phyloP scores from a whole-genome alignment of 495 filamentous ascomycete genomes.

The Xylaria grammica region DNA sequence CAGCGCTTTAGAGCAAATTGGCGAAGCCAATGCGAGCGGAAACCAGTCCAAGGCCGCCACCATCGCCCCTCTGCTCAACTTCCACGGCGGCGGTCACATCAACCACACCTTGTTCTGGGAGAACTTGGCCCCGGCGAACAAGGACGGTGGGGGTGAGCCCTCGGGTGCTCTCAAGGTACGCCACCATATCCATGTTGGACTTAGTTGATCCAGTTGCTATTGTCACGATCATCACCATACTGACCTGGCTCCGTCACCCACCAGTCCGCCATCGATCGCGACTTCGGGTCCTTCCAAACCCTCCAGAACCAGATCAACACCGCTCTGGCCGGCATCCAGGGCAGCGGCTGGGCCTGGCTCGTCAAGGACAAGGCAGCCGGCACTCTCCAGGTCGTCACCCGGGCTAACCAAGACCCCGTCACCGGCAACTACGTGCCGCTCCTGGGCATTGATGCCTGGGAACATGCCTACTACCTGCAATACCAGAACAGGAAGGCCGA shows the following conservation, averaged over 20 bases:
- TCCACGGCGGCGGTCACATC: conserved; percentile 93
- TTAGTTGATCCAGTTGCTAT: no score
- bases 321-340: conserved; percentile 86
- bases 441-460: conserved; percentile 90
- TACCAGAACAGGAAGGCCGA: conserved; percentile 86
- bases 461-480: conserved; percentile 75
- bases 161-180: conserved; percentile 56
- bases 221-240: conserved; percentile 6
- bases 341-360: conserved; percentile 95
- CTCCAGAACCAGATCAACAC: conserved; percentile 86
- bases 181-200: background rate
- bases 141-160: conserved; percentile 75
- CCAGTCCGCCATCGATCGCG: conserved; percentile 67
- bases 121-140: conserved; percentile 81
- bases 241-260: background rate
- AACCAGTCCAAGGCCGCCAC: conserved; percentile 75
- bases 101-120: conserved; percentile 99
- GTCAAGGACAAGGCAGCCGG: conserved; percentile 90
- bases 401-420: conserved; percentile 84
- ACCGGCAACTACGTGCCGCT: conserved; percentile 76
- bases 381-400: conserved; percentile 76
- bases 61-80: conserved; percentile 88
- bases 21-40: conserved; percentile 59
- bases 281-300: conserved; percentile 75
- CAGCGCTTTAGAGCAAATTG: conserved; percentile 64